Conservation (phyloP, 176 grass and related monocot species). For the Eragrostis nindensis region DNA sequence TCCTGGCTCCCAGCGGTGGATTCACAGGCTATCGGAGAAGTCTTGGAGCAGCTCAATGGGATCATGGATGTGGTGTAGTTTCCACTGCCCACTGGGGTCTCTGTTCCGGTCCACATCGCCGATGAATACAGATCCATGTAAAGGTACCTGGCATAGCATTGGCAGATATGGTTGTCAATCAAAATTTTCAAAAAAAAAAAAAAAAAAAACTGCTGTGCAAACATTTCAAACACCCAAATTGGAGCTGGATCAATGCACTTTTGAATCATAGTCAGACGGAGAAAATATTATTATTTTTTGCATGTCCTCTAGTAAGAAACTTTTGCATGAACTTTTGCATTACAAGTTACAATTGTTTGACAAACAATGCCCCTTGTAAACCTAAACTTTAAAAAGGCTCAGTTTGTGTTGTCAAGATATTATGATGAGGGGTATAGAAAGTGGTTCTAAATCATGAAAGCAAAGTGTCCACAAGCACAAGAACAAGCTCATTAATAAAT, state of each 20-base stretch:
- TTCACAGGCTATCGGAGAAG: slow-evolving; percentile 60
- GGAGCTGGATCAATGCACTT: not conserved
- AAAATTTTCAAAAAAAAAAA: not conserved
- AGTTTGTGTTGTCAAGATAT: not conserved
- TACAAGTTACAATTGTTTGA: not conserved
- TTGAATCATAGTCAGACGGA: not conserved
- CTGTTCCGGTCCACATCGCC: slow-evolving; percentile 67
- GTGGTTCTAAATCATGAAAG: not conserved
- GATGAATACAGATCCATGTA: slow-evolving; percentile 74
- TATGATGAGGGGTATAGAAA: not conserved
- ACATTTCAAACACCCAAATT: not conserved
- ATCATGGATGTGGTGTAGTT: slow-evolving; percentile 62
- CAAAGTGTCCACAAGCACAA: not conserved
- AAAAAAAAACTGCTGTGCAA: not conserved
- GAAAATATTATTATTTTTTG: not conserved
- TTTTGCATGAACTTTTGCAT: too few species aligned
- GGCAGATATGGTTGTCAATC: not conserved
- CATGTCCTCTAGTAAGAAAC: not conserved
- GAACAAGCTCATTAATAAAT: not conserved
- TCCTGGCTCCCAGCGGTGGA: slow-evolving; percentile 7
- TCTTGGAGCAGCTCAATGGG: slow-evolving; percentile 55
- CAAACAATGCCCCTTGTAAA: not conserved
- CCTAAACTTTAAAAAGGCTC: not conserved
- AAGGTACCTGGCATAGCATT: slow-evolving; percentile 60
- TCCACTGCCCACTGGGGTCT: slow-evolving; percentile 65